Evolutionary conservation across 1,284 basidiomycete species (phyloP), one percentile per base, ranked within the genome.

Genomic region (Ceratorhiza oryzae-sativae): DNA sequence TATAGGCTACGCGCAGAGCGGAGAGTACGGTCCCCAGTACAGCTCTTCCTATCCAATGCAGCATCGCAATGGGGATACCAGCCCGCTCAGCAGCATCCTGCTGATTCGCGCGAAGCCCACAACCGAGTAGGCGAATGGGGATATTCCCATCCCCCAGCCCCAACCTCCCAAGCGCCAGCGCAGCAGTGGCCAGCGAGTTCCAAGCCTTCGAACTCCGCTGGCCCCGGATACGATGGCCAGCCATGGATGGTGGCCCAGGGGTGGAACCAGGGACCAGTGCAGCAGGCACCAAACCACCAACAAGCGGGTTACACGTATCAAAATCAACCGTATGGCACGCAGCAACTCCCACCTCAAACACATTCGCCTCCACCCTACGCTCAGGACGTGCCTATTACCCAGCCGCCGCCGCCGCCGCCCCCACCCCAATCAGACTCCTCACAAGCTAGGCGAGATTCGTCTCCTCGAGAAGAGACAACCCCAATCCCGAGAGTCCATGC

Each of bases 341-440:
- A 61, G 1, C 42, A 61, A n/a, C 27, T 71, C 5, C 63, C 72
- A 2, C 32, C 73, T 23, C 72, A 71, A 32, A 68, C 75, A 15
- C 56, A 73, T 3, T 62, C 71, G 18, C 41, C 32, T 58, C 55
- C 68, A 6, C 72, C 60, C 2, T 67, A 74, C 41, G 59, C 49
- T 12, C 53, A 30, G 3, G 30, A 42, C 6, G 36, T 59, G 13
- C 71, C 73, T 8, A 39, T 39, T 1, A 45, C 51, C 30, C 36
- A 71, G 12, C 71, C 67, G 34, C 53, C 41, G 3, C 68, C 42
- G 3, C 62, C 60, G n/a, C 60, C 20, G 42, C 30, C 42, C 1
- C 62, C 60, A 15, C 60, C 20, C 45, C 30, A 27, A 1, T n/a
- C 51, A 32, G 4, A 53, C 25, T 32, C 60, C 27, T 20, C 23